phyloP scores from a whole-genome alignment of 768 basidiomycete species.

The Omphalotus guepiniiformis region DNA sequence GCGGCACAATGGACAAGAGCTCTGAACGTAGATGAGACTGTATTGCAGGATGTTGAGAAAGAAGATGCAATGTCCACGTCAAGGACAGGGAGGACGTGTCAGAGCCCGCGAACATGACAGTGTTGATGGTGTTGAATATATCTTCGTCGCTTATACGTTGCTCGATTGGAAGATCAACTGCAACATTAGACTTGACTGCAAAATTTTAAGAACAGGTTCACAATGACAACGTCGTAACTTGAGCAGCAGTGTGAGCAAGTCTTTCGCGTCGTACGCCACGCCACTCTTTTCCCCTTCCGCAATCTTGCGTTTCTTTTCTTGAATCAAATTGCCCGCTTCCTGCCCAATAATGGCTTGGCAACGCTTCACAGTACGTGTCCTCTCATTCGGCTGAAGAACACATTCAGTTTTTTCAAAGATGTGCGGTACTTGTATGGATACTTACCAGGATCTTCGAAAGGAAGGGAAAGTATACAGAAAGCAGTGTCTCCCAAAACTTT shows the following conservation, averaged over 20 bases:
- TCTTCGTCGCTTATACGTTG: conserved; percentile 85
- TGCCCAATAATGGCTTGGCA: conserved; percentile 62
- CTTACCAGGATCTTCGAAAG: conserved; percentile 54
- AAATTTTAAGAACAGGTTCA: neutral
- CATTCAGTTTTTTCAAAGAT: conserved; percentile 2
- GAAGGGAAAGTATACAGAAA: conserved; percentile 57
- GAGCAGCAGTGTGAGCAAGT: conserved; percentile 77
- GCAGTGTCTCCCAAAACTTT: conserved; percentile 36
- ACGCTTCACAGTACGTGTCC: conserved; percentile 43
- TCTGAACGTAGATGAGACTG: conserved; percentile 75
- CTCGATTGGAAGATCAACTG: conserved; percentile 61
- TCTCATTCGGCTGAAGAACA: conserved; percentile 47
- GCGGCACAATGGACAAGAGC: conserved; percentile 42
- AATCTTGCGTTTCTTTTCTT: conserved; percentile 75
- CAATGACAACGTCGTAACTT: conserved; percentile 25
- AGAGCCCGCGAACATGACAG: conserved; percentile 88
- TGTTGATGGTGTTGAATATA: conserved; percentile 81
- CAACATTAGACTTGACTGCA: conserved; percentile 79
- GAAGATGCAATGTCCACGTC: conserved; percentile 78
- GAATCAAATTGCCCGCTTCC: conserved; percentile 71
- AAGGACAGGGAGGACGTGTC: conserved; percentile 81
- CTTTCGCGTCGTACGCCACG: conserved; percentile 54
- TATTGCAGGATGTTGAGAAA: conserved; percentile 61
- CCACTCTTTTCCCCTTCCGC: conserved; percentile 53
- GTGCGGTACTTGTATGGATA: conserved; percentile 10